Conservation (phyloP, 768 basidiomycete genomes). For the Baorangia bicolor region DNA sequence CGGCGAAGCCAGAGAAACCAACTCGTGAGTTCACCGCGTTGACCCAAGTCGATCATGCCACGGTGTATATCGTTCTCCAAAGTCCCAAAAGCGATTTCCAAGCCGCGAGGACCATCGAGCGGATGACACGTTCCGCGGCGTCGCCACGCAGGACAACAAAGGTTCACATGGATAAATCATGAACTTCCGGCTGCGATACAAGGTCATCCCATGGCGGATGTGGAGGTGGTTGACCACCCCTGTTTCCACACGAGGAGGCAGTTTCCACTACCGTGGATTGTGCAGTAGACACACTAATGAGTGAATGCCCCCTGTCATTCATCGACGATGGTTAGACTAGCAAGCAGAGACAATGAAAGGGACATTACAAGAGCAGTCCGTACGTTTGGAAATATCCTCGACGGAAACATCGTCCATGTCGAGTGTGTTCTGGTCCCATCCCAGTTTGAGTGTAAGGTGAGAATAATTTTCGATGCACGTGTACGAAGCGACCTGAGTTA, state of each 20-base stretch:
- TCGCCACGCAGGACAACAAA: conserved; percentile 2
- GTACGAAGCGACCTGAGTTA: neutral
- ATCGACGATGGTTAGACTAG: neutral
- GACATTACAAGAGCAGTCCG: conserved; percentile 1
- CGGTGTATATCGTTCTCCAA: neutral
- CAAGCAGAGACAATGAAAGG: neutral
- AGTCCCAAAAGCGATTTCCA: neutral
- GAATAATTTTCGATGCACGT: neutral
- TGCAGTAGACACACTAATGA: neutral
- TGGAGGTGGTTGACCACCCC: conserved; percentile 11
- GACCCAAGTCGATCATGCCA: neutral
- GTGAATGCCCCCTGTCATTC: neutral
- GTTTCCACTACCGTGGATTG: neutral
- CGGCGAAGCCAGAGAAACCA: conserved; percentile 2
- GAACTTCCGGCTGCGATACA: conserved; percentile 4
- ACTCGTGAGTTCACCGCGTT: neutral
- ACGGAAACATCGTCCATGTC: neutral
- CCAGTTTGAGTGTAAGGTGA: neutral
- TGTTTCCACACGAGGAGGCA: neutral
- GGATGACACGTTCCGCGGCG: neutral
- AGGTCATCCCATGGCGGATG: conserved; percentile 1
- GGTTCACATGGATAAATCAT: conserved; percentile 11
- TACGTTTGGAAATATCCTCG: neutral
- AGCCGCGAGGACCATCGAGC: neutral
- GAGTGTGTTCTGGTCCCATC: neutral